Percentiles rank a stretch among this genome's conserved stretches.
Conservation (phyloP, 768 basidiomycete species). For the Lyophyllum decastes region DNA sequence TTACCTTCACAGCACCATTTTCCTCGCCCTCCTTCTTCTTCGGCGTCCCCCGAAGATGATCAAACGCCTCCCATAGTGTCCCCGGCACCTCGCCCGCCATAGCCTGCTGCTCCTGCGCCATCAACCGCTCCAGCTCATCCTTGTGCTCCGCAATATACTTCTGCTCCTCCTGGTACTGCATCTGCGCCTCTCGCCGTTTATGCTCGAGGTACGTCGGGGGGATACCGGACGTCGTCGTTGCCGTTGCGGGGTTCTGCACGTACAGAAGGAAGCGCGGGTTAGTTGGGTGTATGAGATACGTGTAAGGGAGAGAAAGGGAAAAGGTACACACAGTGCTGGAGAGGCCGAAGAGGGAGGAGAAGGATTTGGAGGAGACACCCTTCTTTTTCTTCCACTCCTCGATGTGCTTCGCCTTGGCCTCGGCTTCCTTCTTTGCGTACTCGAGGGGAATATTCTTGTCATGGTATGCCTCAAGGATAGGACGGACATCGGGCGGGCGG, state of each 20-base stretch:
- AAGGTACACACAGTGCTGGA: not conserved
- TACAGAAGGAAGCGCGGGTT: slow-evolving; percentile 13
- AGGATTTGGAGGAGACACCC: slow-evolving; percentile 32
- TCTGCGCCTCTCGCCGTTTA: slow-evolving; percentile 52
- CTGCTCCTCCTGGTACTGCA: slow-evolving; percentile 50
- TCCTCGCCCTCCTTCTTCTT: slow-evolving; percentile 8
- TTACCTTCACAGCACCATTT: not conserved
- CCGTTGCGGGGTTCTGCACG: slow-evolving; percentile 1
- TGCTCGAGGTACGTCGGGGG: slow-evolving; percentile 56
- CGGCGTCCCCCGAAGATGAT: slow-evolving; percentile 20
- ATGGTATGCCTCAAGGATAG: slow-evolving; percentile 79
- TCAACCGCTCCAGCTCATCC: slow-evolving; percentile 43
- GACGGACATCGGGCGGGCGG: slow-evolving; percentile 83
- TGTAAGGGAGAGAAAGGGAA: not conserved
- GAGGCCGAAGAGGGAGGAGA: slow-evolving; percentile 43
- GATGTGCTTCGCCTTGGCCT: slow-evolving; percentile 73
- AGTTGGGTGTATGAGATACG: not conserved
- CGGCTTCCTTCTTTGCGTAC: slow-evolving; percentile 86
- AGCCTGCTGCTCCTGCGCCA: slow-evolving; percentile 41
- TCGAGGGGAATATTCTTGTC: slow-evolving; percentile 89
- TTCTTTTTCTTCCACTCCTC: slow-evolving; percentile 76
- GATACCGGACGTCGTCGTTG: slow-evolving; percentile 16
- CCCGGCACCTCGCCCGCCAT: slow-evolving; percentile 45
- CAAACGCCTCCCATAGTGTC: slow-evolving; percentile 51
- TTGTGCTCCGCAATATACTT: slow-evolving; percentile 47